A percentile compares a stretch with the other conserved stretches of the same genome.
These are phyloP conservation scores for Phytophthora cactorum DNA, from an alignment of 352 stramenopile genomes.

Conservation along the genomic window DNA sequence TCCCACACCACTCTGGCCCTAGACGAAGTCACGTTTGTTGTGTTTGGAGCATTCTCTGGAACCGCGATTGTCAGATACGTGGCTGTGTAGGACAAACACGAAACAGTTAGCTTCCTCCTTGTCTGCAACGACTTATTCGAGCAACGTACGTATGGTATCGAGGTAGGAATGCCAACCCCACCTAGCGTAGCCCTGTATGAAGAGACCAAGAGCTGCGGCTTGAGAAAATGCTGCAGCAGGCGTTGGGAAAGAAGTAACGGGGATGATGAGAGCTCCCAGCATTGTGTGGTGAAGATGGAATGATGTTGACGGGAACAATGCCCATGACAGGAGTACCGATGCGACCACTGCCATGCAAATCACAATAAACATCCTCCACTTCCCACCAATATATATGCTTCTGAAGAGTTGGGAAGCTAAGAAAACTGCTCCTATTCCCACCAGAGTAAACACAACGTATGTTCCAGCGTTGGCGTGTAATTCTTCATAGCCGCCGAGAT, in stretches of 20 bases:
- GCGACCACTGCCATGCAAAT: conserved; percentile 45
- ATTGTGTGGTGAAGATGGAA: conserved; percentile 85
- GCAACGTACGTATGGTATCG: conserved; percentile 59
- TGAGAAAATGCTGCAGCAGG: conserved; percentile 61
- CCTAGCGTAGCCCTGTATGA: conserved; percentile 76
- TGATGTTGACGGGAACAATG: conserved; percentile 58
- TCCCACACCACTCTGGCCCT: conserved; percentile 59
- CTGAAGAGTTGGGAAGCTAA: conserved; percentile 47
- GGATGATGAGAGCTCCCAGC: conserved; percentile 64
- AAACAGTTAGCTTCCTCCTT: neutral
- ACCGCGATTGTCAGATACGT: conserved; percentile 69
- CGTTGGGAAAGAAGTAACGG: conserved; percentile 74
- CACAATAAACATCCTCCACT: conserved; percentile 46
- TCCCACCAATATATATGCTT: conserved; percentile 47
- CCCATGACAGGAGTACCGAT: conserved; percentile 49
- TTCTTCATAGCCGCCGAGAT: conserved; percentile 69
- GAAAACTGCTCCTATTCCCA: conserved; percentile 37
- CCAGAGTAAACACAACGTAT: conserved; percentile 61
- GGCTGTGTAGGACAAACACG: conserved; percentile 33
- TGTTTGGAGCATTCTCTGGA: conserved; percentile 31
- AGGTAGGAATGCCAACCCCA: conserved; percentile 83
- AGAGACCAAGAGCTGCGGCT: conserved; percentile 56
- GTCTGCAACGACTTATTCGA: neutral
- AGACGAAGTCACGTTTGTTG: conserved; percentile 50
- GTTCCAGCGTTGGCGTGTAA: conserved; percentile 53